Conservation (phyloP, 2,329 filamentous ascomycete genomes). For the Talaromyces islandicus region DNA sequence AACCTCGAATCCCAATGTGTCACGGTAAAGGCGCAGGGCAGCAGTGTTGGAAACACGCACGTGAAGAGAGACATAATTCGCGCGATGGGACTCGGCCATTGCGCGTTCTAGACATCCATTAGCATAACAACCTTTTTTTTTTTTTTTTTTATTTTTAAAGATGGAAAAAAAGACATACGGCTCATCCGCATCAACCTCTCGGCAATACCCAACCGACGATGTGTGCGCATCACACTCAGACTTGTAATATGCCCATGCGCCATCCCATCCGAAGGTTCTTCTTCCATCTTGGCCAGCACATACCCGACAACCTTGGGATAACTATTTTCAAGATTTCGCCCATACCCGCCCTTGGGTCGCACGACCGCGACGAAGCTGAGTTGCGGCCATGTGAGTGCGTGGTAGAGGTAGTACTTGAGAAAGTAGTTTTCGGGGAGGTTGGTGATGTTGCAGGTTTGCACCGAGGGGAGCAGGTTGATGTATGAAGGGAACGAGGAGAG, state of each 20-base stretch:
- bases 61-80: slow-evolving; percentile 90
- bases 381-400: slow-evolving; percentile 96
- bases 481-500: slow-evolving; percentile 48
- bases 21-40: slow-evolving; percentile 84
- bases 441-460: slow-evolving; percentile 97
- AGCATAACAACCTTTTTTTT: neutral
- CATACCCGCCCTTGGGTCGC: slow-evolving; percentile 66
- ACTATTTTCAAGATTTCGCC: slow-evolving; percentile 39
- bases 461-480: slow-evolving; percentile 77
- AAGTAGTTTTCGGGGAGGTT: slow-evolving; percentile 99
- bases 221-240: slow-evolving; percentile 92
- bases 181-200: slow-evolving; percentile 97
- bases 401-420: slow-evolving; percentile 99
- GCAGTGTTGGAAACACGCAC: slow-evolving; percentile 91
- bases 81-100: slow-evolving; percentile 92
- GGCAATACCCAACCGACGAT: slow-evolving; percentile 81
- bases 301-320: slow-evolving; percentile 98
- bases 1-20: slow-evolving; percentile 82
- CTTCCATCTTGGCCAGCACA: slow-evolving; percentile 99
- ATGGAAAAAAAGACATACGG: slow-evolving; percentile 53
- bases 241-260: slow-evolving; percentile 96
- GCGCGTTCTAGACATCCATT: slow-evolving; percentile 61
- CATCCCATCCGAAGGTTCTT: slow-evolving; percentile 85
- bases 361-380: slow-evolving; percentile 95
- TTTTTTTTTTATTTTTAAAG: no score